These are phyloP conservation scores for Wickerhamomyces pijperi DNA, from an alignment of 805 yeast genomes.

Conservation along the genomic window DNA sequence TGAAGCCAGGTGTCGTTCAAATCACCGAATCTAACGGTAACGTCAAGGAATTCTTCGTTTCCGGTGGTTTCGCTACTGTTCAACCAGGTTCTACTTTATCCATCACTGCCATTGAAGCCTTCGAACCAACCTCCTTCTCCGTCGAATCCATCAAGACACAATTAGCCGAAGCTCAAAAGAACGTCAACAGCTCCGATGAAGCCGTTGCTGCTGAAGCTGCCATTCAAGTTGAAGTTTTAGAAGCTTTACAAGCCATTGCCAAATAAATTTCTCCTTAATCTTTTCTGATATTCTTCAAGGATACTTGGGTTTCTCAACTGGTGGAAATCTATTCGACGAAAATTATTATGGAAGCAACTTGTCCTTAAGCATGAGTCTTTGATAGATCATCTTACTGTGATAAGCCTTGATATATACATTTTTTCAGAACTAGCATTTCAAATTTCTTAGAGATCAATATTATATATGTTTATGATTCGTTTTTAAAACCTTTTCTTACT, in stretches of 20 bases:
- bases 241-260: slow-evolving; percentile 80
- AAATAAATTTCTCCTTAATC: slow-evolving; percentile 30
- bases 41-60: slow-evolving; percentile 72
- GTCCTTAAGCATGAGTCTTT: neutral
- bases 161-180: slow-evolving; percentile 90
- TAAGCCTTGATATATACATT: neutral
- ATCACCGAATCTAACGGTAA: slow-evolving; percentile 69
- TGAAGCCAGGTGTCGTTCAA: slow-evolving; percentile 91
- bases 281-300: neutral
- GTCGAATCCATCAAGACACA: slow-evolving; percentile 66
- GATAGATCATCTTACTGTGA: neutral
- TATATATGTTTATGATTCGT: neutral
- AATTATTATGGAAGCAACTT: too few relatives aligned
- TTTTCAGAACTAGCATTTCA: neutral
- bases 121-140: slow-evolving; percentile 80
- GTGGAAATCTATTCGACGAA: neutral
- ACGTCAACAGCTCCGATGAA: slow-evolving; percentile 75
- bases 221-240: slow-evolving; percentile 91
- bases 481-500: too few relatives aligned
- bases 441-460: neutral
- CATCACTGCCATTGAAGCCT: slow-evolving; percentile 92
- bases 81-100: slow-evolving; percentile 87
- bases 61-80: slow-evolving; percentile 95
- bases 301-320: neutral
- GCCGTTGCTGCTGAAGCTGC: slow-evolving; percentile 87